Base-by-base conservation (phyloP, 192 early-diverging fungal genomes). In the Cladochytrium replicatum region DNA sequence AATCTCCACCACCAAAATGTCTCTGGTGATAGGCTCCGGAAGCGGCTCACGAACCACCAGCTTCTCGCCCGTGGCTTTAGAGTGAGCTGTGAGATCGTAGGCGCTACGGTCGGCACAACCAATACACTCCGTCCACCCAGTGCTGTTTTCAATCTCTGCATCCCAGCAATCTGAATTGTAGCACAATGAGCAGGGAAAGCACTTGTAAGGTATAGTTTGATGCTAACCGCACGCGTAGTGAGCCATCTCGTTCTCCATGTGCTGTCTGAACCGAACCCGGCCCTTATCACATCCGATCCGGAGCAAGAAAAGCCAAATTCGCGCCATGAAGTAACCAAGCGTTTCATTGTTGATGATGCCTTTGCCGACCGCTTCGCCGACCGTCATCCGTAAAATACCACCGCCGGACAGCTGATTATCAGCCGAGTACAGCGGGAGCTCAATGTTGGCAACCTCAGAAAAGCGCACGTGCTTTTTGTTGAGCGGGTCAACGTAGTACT, bases 81-180 rank as follows among this genome's bases (percentile, higher is more conserved):
- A 70, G 70, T 99, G 96, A 21, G 85, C 86, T 39, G 87, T 86
- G 53, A 99, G 72, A 60, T 99, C 96, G 63, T 88, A 99, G 23
- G 96, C 96, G 4, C 91, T 94, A 37, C 96, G 88, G 58, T 99
- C 96, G 41, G 96, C 96, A 65, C 96, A 99, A 46, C 96, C 96
- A 48, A 99, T 93, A 57, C 91, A 94, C 68, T 99, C 96, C 65
- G 96, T 91, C 96, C 96, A 99, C 41, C 96, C 96, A n/a, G n/a
- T 88, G 48, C 82, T 85, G 54, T 71, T 88, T 52, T 84, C 66
- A 61, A 97, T 97, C 68, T 99, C 96, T 31, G 96, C 93, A 66
- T 99, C 96, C 93, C 93, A 99, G 72, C 86, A 89, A n/a, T n/a
- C n/a, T n/a, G n/a, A n/a, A n/a, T n/a, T n/a, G n/a, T n/a, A n/a